Evolutionary conservation across 352 stramenopile genomes (phyloP).

Genomic region (Pythium phragmitis): DNA sequence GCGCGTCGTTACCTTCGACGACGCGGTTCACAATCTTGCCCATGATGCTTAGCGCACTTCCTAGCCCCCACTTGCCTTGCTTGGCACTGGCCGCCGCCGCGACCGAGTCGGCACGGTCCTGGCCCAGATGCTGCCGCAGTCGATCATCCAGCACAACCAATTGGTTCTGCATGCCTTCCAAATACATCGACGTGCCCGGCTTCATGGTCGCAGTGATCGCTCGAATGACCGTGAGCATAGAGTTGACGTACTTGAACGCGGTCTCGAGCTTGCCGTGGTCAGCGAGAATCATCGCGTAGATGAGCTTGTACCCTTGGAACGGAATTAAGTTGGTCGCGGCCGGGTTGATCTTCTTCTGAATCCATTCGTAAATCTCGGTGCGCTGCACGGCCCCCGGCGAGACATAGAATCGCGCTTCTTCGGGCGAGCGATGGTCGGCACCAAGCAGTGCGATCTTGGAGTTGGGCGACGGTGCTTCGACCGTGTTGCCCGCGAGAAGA

Average conservation of each 20-base stretch:
- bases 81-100: slow-evolving; percentile 42
- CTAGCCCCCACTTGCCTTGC: slow-evolving; percentile 78
- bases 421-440: slow-evolving; percentile 65
- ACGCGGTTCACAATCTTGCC: slow-evolving; percentile 87
- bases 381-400: slow-evolving; percentile 72
- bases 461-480: slow-evolving; percentile 73
- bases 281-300: slow-evolving; percentile 84
- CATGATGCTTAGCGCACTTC: slow-evolving; percentile 83
- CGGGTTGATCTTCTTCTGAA: slow-evolving; percentile 61
- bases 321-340: slow-evolving; percentile 67
- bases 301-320: slow-evolving; percentile 89
- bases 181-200: slow-evolving; percentile 79
- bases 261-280: slow-evolving; percentile 84
- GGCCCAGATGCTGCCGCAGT: slow-evolving; percentile 79
- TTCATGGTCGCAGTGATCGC: slow-evolving; percentile 78
- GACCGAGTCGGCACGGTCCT: slow-evolving; percentile 70
- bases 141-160: slow-evolving; percentile 84
- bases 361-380: slow-evolving; percentile 86
- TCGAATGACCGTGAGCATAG: slow-evolving; percentile 81
- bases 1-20: slow-evolving; percentile 69
- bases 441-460: slow-evolving; percentile 84
- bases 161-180: slow-evolving; percentile 88
- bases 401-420: slow-evolving; percentile 82
- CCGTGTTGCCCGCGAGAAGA: slow-evolving; percentile 59
- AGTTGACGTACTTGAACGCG: slow-evolving; percentile 85